Evolutionary conservation across 768 basidiomycete genomes (phyloP).

Genomic region (Gyrodon lividus): DNA sequence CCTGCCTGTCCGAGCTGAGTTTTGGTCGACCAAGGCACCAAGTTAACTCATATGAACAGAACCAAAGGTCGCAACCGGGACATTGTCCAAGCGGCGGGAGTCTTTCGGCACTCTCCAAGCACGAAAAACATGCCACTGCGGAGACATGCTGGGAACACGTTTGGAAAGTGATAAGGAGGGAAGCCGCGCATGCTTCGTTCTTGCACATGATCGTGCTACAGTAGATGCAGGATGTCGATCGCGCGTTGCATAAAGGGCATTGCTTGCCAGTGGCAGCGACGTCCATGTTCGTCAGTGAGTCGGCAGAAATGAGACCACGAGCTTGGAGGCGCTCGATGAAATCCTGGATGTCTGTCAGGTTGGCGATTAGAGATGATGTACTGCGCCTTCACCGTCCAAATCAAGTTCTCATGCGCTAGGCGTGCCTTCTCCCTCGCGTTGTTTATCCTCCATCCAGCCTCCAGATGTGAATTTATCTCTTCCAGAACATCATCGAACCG

Average conservation of each 20-base stretch:
- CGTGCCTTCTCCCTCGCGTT: slow-evolving; percentile 3
- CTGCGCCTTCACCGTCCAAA: slow-evolving; percentile 13
- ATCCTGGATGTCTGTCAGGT: slow-evolving; percentile 6
- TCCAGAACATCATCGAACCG: slow-evolving; percentile 16
- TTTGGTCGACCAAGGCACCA: slow-evolving; percentile 26
- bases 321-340: slow-evolving; percentile 17
- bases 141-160: slow-evolving; percentile 16
- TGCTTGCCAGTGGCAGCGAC: not conserved
- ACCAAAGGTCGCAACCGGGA: slow-evolving; percentile 22
- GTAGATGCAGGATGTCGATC: slow-evolving; percentile 6
- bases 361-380: not conserved
- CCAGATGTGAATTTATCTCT: slow-evolving; percentile 15
- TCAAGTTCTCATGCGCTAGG: slow-evolving; percentile 1
- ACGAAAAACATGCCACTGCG: slow-evolving; percentile 8
- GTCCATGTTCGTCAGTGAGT: not conserved
- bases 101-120: slow-evolving; percentile 2
- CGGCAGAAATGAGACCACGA: slow-evolving; percentile 1
- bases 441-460: slow-evolving; percentile 9
- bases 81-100: slow-evolving; percentile 17
- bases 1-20: not conserved
- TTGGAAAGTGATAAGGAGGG: slow-evolving; percentile 14
- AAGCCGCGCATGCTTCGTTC: slow-evolving; percentile 16
- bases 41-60: slow-evolving; percentile 17
- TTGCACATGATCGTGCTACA: slow-evolving; percentile 17
- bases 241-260: slow-evolving; percentile 15